These are phyloP conservation scores for Sclerotinia glacialis DNA, from an alignment of 2,329 filamentous ascomycete genomes.

Conservation along the genomic window DNA sequence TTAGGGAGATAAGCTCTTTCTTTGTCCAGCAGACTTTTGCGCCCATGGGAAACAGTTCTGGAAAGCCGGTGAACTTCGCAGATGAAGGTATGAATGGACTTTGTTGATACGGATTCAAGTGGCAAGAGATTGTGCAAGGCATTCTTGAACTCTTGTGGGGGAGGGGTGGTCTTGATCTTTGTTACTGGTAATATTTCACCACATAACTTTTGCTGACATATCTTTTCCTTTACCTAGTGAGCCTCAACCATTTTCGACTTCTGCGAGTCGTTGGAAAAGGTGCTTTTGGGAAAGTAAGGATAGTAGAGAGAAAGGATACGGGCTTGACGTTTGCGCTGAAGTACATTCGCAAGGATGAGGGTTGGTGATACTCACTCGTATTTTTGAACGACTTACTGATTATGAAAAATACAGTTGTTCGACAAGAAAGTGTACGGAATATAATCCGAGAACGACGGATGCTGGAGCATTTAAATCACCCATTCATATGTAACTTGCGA, in stretches of 20 bases:
- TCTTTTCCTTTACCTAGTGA: conserved; percentile 58
- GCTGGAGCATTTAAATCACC: conserved; percentile 96
- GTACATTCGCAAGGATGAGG: conserved; percentile 98
- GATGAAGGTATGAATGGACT: conserved; percentile 72
- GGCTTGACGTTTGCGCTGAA: conserved; percentile 92
- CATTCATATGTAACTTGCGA: conserved; percentile 95
- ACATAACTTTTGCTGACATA: conserved; percentile 26
- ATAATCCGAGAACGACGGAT: conserved; percentile 97
- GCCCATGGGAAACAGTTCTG: conserved; percentile 88
- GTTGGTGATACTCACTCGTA: conserved; percentile 48
- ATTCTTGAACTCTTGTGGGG: neutral
- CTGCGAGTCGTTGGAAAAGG: conserved; percentile 95
- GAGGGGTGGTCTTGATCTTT: neutral
- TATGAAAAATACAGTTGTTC: conserved; percentile 65
- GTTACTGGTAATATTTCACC: neutral
- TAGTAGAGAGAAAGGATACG: conserved; percentile 96
- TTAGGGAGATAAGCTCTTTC: neutral
- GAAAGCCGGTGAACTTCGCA: conserved; percentile 87
- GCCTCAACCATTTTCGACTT: conserved; percentile 94
- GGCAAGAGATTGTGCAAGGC: conserved; percentile 13
- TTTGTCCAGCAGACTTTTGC: conserved; percentile 18
- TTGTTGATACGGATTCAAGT: neutral
- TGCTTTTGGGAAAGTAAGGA: conserved; percentile 97
- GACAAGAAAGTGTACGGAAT: conserved; percentile 95
- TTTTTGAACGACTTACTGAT: conserved; percentile 29